phyloP scores from a whole-genome alignment of 768 basidiomycete species.

The Sistotremastrum suecicum region DNA sequence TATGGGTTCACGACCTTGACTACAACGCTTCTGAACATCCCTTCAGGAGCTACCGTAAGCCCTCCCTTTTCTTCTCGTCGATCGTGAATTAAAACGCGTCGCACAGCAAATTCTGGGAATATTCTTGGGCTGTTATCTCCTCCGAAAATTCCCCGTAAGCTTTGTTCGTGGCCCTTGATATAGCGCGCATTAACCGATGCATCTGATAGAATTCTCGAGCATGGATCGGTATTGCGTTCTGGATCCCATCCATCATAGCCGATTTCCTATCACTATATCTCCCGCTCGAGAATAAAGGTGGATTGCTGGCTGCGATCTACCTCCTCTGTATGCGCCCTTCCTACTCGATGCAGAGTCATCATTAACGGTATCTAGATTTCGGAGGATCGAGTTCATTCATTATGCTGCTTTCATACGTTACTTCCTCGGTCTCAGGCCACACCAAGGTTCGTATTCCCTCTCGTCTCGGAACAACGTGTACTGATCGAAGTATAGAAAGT shows the following conservation, averaged over 20 bases:
- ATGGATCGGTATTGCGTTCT: slow-evolving; percentile 11
- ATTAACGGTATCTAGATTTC: neutral
- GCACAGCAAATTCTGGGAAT: slow-evolving; percentile 6
- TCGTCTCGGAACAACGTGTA: neutral
- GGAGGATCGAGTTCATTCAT: slow-evolving; percentile 8
- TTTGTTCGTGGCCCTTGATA: slow-evolving; percentile 13
- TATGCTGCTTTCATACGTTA: slow-evolving; percentile 7
- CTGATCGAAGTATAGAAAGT: slow-evolving; percentile 3
- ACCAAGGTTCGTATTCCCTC: slow-evolving; percentile 5
- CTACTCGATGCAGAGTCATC: too few species aligned
- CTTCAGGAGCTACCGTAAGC: slow-evolving; percentile 5
- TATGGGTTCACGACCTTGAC: slow-evolving; percentile 9
- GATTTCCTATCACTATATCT: slow-evolving; percentile 9
- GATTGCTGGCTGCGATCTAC: slow-evolving; percentile 8
- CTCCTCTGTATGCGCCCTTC: neutral
- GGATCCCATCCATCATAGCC: slow-evolving; percentile 17
- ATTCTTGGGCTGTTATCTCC: slow-evolving; percentile 4
- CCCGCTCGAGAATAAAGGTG: slow-evolving; percentile 10
- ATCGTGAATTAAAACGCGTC: neutral
- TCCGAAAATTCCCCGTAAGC: slow-evolving; percentile 7
- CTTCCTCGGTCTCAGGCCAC: slow-evolving; percentile 8
- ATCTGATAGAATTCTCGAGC: slow-evolving; percentile 13
- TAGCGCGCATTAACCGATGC: slow-evolving; percentile 6
- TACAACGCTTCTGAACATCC: slow-evolving; percentile 11
- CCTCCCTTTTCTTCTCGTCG: neutral